Base-by-base conservation (phyloP, 2,329 filamentous ascomycete genomes). In the Achaetomium macrosporum region DNA sequence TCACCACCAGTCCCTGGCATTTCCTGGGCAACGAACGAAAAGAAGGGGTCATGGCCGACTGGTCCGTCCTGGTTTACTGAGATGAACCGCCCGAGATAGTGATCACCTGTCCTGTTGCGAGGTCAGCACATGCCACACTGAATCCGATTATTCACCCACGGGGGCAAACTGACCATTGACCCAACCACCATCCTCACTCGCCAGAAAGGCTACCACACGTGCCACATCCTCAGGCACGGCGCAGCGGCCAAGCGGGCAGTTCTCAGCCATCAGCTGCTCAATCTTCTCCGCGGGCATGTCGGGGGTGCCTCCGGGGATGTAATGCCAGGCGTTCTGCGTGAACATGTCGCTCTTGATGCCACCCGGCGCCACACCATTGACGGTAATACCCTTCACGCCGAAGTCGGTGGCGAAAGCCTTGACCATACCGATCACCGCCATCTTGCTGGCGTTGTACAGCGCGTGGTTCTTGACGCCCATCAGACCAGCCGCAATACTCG, bases 331-430 rank as follows among this genome's bases (percentile, higher is more conserved):
- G 68, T 85, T 85, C 68, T 81, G 77, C 56, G 83, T 76, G 72
- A 85, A 90, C 86, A 90, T 90, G 68, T 90, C 87, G 41, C 77
- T 83, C 77, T 87, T 85, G 73, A 88, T 83, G 42, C 84, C 84
- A 51, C 84, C 84, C 1, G 85, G 85, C 2, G 85, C 85, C 43
- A 88, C 83, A 59, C 83, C 84, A 63, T 88, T 88, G 69, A 85
- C 84, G 0, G 84, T 88, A 64, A 88, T 83, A 47, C 81, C 78
- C 63, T 79, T 77, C 62, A 75, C 76, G 53, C 85, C 85, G 67
- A 84, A 87, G 69, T 88, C 85, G 48, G 84, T 85, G 8, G 84
- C 81, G 63, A 88, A 87, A 25, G 79, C 77, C 69, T 85, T 85
- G 64, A 84, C 82, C 72, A 88, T 83, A 43, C 84, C 84, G 65